These are phyloP conservation scores for Fusarium nodosum DNA, from an alignment of 2,329 filamentous ascomycete genomes.

Conservation along the genomic window DNA sequence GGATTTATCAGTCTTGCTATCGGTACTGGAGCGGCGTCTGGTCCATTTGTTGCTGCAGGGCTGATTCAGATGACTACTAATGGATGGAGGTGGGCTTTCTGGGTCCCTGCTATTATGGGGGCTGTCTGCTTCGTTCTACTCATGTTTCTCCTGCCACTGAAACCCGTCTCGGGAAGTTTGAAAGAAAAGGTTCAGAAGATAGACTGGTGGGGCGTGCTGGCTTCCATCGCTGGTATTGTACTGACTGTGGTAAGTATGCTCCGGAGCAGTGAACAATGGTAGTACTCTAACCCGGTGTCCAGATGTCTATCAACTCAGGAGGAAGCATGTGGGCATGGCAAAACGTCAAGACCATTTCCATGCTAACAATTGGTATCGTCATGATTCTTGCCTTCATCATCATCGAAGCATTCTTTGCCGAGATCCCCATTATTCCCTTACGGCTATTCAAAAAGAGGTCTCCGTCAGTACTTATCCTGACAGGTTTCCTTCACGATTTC, in stretches of 20 bases:
- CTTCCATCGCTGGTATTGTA: not conserved
- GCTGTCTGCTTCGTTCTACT: not conserved
- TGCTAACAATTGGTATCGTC: constrained; percentile 76
- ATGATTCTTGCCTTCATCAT: constrained; percentile 73
- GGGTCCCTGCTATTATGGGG: constrained; percentile 3
- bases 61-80: not conserved
- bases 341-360: constrained; percentile 77
- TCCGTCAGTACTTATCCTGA: not conserved
- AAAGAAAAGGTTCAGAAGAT: not conserved
- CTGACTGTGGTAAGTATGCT: not conserved
- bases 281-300: accelerated
- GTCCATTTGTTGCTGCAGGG: not conserved
- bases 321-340: constrained; percentile 63
- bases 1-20: not conserved
- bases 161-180: not conserved
- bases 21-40: not conserved
- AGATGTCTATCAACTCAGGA: constrained; percentile 50
- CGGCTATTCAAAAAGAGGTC: not conserved
- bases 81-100: not conserved
- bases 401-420: constrained; percentile 77
- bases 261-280: accelerated
- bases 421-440: constrained; percentile 79
- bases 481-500: constrained; percentile 5
- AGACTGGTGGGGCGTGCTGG: not conserved
- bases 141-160: not conserved